Evolutionary conservation across 2,329 filamentous ascomycete genomes (phyloP).

Genomic region (Colletotrichum lindemuthianum): DNA sequence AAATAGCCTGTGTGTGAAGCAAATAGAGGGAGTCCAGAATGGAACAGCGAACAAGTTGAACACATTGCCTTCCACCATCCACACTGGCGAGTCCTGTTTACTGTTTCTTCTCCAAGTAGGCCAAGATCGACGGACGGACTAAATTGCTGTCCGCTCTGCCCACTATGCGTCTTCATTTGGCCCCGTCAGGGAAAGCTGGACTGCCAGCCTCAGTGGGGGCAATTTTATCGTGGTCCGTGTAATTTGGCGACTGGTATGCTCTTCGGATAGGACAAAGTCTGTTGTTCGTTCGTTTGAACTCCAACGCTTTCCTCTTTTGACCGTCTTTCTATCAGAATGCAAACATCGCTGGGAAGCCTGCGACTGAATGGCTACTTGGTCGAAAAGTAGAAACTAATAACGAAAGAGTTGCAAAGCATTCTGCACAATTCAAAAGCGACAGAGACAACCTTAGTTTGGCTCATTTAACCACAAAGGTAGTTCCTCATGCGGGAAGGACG

Average conservation of each 20-base stretch:
- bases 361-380: too few relatives aligned
- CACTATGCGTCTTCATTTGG: neutral
- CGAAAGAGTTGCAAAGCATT: too few relatives aligned
- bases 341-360: too few relatives aligned
- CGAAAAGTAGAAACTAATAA: too few relatives aligned
- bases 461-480: too few relatives aligned
- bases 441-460: too few relatives aligned
- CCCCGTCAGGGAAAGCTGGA: neutral
- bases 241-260: constrained; percentile 1
- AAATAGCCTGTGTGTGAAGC: neutral
- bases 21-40: neutral
- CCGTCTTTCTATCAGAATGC: neutral
- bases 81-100: neutral
- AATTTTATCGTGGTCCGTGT: neutral
- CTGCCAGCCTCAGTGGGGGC: neutral
- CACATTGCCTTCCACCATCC: neutral
- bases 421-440: too few relatives aligned
- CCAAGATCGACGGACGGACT: constrained; percentile 5
- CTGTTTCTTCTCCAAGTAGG: too few relatives aligned
- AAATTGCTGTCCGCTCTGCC: constrained; percentile 9
- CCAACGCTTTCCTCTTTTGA: neutral
- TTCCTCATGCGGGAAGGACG: too few relatives aligned
- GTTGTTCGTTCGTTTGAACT: neutral
- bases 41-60: neutral
- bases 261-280: neutral